Percentiles rank a stretch among this genome's conserved stretches.
Evolutionary conservation across 768 basidiomycete genomes (phyloP).

Genomic region (Boletus reticulatus): DNA sequence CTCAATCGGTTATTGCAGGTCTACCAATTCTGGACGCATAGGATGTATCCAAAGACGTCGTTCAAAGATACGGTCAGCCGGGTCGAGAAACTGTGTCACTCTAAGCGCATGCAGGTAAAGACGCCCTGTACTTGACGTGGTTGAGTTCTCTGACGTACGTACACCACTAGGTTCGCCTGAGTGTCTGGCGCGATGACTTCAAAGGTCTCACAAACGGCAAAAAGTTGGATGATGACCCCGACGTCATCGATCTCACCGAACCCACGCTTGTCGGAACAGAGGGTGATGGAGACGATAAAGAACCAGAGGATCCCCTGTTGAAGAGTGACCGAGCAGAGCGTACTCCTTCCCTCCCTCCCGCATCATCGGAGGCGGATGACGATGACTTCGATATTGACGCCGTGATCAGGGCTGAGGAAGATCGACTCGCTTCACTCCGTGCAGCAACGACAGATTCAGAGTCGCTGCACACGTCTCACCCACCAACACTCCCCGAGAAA

Average conservation of each 20-base stretch:
- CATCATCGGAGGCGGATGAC: constrained; percentile 40
- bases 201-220: constrained; percentile 40
- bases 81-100: constrained; percentile 87
- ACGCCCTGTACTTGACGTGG: background rate
- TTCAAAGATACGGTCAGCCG: constrained; percentile 84
- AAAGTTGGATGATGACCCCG: constrained; percentile 18
- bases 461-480: background rate
- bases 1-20: constrained; percentile 74
- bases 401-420: constrained; percentile 46
- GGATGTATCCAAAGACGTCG: constrained; percentile 83
- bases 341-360: constrained; percentile 39
- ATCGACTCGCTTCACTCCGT: constrained; percentile 27
- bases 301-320: constrained; percentile 2
- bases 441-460: constrained; percentile 6
- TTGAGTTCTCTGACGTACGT: constrained; percentile 3
- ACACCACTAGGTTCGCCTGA: constrained; percentile 54
- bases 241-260: constrained; percentile 32
- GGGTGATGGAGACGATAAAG: constrained; percentile 14
- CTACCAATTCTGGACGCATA: constrained; percentile 96
- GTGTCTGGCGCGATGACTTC: constrained; percentile 77
- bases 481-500: constrained; percentile 6
- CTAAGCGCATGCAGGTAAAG: constrained; percentile 80
- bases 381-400: constrained; percentile 55
- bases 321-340: constrained; percentile 32
- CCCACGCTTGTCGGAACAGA: constrained; percentile 28